phyloP scores from a whole-genome alignment of 352 stramenopile species.

The Pythium dissotocum region DNA sequence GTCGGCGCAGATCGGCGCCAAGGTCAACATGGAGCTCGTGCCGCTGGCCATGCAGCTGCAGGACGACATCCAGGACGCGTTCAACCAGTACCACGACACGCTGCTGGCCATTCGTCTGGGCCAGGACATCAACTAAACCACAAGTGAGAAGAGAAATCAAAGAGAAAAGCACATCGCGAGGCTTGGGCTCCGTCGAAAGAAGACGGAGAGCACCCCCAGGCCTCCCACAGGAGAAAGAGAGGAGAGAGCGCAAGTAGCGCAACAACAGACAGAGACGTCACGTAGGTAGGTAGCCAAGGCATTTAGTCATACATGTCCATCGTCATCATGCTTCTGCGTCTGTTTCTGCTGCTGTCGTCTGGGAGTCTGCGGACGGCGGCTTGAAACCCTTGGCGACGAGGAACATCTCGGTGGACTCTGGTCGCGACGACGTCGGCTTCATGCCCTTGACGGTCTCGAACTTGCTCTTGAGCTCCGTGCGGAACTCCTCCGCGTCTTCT shows the following conservation, averaged over 20 bases:
- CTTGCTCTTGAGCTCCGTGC: slow-evolving; percentile 61
- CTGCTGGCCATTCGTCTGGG: slow-evolving; percentile 80
- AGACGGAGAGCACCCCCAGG: slow-evolving; percentile 7
- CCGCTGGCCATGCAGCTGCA: slow-evolving; percentile 89
- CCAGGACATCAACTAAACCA: slow-evolving; percentile 50
- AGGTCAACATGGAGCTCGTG: slow-evolving; percentile 89
- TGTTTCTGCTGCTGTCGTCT: not conserved
- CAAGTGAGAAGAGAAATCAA: slow-evolving; percentile 7
- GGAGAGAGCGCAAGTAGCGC: not conserved
- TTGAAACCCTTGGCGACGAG: slow-evolving; percentile 77
- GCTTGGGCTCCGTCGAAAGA: slow-evolving; percentile 14
- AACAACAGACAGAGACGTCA: not conserved
- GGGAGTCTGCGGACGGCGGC: not conserved
- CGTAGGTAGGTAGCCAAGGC: not conserved
- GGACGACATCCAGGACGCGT: slow-evolving; percentile 89
- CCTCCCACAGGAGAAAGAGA: not conserved
- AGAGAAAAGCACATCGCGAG: not conserved
- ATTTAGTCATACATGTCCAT: not conserved
- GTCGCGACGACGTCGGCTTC: slow-evolving; percentile 76
- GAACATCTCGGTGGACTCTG: slow-evolving; percentile 87
- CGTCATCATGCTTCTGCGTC: not conserved
- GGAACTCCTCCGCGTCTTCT: slow-evolving; percentile 78
- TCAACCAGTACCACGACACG: slow-evolving; percentile 92
- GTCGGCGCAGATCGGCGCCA: slow-evolving; percentile 83
- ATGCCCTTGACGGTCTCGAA: slow-evolving; percentile 78